A percentile compares a stretch with the other conserved stretches of the same genome.
These are phyloP conservation scores for Nitzschia putrida DNA, from an alignment of 108 stramenopile genomes.

Conservation along the genomic window DNA sequence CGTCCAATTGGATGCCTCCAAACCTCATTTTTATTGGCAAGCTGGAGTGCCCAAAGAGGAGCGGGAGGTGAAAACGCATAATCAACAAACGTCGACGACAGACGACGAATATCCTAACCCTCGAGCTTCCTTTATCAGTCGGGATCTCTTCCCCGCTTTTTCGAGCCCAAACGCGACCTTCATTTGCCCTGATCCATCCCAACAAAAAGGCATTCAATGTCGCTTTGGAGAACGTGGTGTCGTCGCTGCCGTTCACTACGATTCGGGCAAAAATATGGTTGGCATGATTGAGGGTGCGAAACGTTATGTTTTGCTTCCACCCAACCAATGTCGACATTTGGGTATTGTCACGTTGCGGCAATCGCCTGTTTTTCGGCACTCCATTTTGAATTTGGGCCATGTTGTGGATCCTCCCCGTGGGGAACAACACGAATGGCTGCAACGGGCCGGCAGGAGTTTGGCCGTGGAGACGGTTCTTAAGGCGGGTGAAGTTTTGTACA, in stretches of 20 bases:
- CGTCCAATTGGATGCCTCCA: slow-evolving; percentile 33
- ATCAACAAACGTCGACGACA: neutral
- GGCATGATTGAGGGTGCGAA: slow-evolving; percentile 88
- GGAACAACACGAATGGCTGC: slow-evolving; percentile 54
- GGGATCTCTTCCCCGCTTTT: slow-evolving; percentile 61
- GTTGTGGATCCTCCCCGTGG: slow-evolving; percentile 19
- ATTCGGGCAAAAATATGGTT: slow-evolving; percentile 85
- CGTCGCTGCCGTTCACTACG: slow-evolving; percentile 87
- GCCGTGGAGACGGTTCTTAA: slow-evolving; percentile 79
- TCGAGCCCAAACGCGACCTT: slow-evolving; percentile 57
- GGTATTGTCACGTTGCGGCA: slow-evolving; percentile 55
- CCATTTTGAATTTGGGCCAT: slow-evolving; percentile 61
- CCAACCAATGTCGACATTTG: slow-evolving; percentile 67
- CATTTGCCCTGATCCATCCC: slow-evolving; percentile 45
- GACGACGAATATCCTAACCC: neutral
- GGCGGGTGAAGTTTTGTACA: slow-evolving; percentile 81
- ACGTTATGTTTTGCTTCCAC: slow-evolving; percentile 85
- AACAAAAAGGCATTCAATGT: slow-evolving; percentile 77
- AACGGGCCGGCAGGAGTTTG: slow-evolving; percentile 31
- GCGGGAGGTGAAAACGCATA: neutral
- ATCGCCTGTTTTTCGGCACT: slow-evolving; percentile 82
- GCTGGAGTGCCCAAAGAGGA: slow-evolving; percentile 23
- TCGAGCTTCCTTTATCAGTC: slow-evolving; percentile 50
- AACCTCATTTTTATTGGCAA: slow-evolving; percentile 77
- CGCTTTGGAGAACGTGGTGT: slow-evolving; percentile 78